A percentile compares a stretch with the other conserved stretches of the same genome.
phyloP scores from a whole-genome alignment of 768 basidiomycete species.

The Kwoniella dendrophila region DNA sequence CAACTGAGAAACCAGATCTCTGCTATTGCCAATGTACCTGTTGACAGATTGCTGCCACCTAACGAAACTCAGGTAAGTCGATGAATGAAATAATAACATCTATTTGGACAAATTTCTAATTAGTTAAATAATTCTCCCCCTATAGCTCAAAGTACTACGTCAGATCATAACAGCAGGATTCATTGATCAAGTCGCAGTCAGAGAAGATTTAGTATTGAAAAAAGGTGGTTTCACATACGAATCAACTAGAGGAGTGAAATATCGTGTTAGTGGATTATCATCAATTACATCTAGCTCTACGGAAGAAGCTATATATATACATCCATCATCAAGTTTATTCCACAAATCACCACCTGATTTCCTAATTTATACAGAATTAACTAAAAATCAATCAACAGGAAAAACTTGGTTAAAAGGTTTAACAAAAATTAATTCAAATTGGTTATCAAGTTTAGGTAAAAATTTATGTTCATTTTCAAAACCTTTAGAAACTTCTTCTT shows the following conservation, averaged over 20 bases:
- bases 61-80: slow-evolving; percentile 70
- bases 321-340: slow-evolving; percentile 81
- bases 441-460: slow-evolving; percentile 80
- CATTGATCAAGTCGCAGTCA: slow-evolving; percentile 91
- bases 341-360: slow-evolving; percentile 77
- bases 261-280: slow-evolving; percentile 73
- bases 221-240: slow-evolving; percentile 66
- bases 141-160: slow-evolving; percentile 81
- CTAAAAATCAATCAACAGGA: slow-evolving; percentile 66
- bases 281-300: slow-evolving; percentile 10
- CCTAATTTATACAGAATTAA: slow-evolving; percentile 78
- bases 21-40: slow-evolving; percentile 81
- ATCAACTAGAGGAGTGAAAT: slow-evolving; percentile 77
- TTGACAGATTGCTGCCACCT: slow-evolving; percentile 75
- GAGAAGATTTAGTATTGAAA: slow-evolving; percentile 76
- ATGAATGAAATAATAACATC: background rate
- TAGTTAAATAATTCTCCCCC: background rate
- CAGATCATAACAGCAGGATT: slow-evolving; percentile 87
- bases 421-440: slow-evolving; percentile 81
- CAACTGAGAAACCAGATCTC: slow-evolving; percentile 88
- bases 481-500: slow-evolving; percentile 64
- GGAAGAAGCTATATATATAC: slow-evolving; percentile 80
- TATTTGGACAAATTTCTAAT: background rate
- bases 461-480: slow-evolving; percentile 87
- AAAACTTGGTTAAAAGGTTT: slow-evolving; percentile 72